Evolutionary conservation across 2,329 filamentous ascomycete species (phyloP).

Genomic region (Diaporthe sp.): DNA sequence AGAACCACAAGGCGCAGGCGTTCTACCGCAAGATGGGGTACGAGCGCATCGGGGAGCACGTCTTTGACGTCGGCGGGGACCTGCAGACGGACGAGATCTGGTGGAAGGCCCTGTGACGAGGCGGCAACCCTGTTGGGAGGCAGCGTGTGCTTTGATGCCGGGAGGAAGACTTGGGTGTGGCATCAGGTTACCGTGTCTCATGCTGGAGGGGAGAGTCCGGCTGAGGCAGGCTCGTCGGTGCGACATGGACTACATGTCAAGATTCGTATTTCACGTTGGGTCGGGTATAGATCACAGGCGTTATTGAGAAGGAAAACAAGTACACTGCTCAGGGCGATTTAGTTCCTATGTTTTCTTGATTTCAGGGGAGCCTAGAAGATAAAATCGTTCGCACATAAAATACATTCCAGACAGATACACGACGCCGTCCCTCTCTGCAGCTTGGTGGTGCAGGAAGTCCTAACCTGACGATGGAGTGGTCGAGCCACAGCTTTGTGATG

Average conservation of each 20-base stretch:
- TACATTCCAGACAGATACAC: not conserved
- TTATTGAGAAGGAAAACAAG: not conserved
- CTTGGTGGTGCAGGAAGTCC: not conserved
- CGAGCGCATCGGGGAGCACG: constrained; percentile 55
- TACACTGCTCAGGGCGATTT: not conserved
- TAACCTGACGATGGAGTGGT: not conserved
- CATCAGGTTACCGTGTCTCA: too few relatives aligned
- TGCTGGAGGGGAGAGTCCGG: not conserved
- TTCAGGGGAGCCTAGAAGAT: not conserved
- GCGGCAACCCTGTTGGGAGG: too few relatives aligned
- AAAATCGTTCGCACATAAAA: not conserved
- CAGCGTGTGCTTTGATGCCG: not conserved
- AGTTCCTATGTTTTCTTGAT: not conserved
- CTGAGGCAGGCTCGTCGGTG: not conserved
- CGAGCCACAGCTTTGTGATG: not conserved
- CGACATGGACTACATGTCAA: not conserved
- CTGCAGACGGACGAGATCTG: constrained; percentile 59
- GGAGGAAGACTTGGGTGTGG: not conserved
- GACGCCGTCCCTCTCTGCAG: not conserved
- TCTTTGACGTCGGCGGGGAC: constrained; percentile 57
- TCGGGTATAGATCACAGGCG: not conserved
- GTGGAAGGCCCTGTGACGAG: constrained; percentile 46
- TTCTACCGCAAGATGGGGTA: constrained; percentile 60
- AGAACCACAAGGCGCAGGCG: constrained; percentile 55
- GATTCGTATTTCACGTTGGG: not conserved